Percentiles rank a stretch among this genome's conserved stretches.
Conservation (phyloP, 176 grass and related monocot species). For the Raddia guianensis region DNA sequence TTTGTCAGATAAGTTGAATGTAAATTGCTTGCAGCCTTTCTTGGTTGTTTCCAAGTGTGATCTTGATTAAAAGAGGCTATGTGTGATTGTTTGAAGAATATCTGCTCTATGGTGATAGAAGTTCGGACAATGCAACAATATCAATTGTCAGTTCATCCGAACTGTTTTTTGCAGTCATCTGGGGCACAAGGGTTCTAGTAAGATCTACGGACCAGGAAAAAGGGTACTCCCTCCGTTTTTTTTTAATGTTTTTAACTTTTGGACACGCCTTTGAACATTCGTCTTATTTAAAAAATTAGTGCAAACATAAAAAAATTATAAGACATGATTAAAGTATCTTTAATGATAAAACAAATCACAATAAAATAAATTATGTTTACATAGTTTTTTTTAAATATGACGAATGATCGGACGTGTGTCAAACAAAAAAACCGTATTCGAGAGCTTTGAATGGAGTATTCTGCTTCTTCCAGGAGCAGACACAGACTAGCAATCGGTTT, state of each 20-base stretch:
- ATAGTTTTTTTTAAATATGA: too few species aligned
- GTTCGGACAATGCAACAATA: conserved; percentile 19
- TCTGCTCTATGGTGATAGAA: neutral
- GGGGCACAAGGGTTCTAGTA: neutral
- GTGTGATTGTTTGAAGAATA: neutral
- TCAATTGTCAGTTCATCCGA: conserved; percentile 22
- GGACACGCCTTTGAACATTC: too few species aligned
- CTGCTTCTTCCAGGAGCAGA: conserved; percentile 2
- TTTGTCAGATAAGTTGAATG: conserved; percentile 11
- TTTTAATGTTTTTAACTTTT: too few species aligned
- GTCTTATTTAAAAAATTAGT: too few species aligned
- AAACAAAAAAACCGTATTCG: neutral
- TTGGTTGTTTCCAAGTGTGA: neutral
- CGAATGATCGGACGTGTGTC: too few species aligned
- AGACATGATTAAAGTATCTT: too few species aligned
- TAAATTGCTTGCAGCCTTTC: neutral
- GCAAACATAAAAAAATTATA: too few species aligned
- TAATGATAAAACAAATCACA: too few species aligned
- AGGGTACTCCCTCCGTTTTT: neutral
- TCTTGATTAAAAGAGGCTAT: neutral
- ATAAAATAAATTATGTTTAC: too few species aligned
- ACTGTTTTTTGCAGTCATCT: conserved; percentile 17
- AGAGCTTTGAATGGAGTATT: neutral
- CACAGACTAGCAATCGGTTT: neutral
- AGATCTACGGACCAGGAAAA: neutral